Conservation (phyloP, 2,329 filamentous ascomycete species). For the Niveomyces coronatus region DNA sequence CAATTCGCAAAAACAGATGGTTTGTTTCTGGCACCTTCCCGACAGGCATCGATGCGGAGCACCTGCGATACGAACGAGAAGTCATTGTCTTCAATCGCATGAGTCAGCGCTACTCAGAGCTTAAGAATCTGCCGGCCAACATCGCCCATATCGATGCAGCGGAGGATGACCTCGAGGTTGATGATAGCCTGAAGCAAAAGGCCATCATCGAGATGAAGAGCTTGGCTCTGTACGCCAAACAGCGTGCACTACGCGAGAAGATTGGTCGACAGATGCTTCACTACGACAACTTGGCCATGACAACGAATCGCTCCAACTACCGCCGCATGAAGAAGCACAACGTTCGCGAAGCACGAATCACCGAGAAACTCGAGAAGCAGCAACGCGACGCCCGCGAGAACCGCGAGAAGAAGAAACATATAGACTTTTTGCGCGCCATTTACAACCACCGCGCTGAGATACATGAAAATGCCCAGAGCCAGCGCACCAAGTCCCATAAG, state of each 20-base stretch:
- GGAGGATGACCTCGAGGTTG: constrained; percentile 54
- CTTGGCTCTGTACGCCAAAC: constrained; percentile 77
- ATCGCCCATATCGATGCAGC: constrained; percentile 78
- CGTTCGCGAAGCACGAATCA: constrained; percentile 87
- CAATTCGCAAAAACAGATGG: constrained; percentile 61
- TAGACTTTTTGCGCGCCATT: constrained; percentile 82
- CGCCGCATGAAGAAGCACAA: constrained; percentile 96
- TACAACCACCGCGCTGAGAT: constrained; percentile 74
- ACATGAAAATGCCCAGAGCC: constrained; percentile 51
- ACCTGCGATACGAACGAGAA: constrained; percentile 77
- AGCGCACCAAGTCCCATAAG: constrained; percentile 70
- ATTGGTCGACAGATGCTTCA: constrained; percentile 89
- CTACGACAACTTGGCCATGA: constrained; percentile 94
- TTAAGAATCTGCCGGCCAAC: constrained; percentile 77
- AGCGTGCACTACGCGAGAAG: constrained; percentile 74
- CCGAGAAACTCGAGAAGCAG: constrained; percentile 98
- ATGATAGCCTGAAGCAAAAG: constrained; percentile 77
- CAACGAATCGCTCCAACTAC: constrained; percentile 83
- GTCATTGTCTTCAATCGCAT: constrained; percentile 85
- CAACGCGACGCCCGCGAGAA: constrained; percentile 93
- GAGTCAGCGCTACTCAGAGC: constrained; percentile 69
- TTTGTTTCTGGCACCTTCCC: constrained; percentile 85
- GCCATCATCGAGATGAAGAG: constrained; percentile 94
- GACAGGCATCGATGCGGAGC: constrained; percentile 76
- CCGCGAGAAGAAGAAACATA: constrained; percentile 95